phyloP scores from a whole-genome alignment of 2,329 filamentous ascomycete species.

The Apiospora marii region DNA sequence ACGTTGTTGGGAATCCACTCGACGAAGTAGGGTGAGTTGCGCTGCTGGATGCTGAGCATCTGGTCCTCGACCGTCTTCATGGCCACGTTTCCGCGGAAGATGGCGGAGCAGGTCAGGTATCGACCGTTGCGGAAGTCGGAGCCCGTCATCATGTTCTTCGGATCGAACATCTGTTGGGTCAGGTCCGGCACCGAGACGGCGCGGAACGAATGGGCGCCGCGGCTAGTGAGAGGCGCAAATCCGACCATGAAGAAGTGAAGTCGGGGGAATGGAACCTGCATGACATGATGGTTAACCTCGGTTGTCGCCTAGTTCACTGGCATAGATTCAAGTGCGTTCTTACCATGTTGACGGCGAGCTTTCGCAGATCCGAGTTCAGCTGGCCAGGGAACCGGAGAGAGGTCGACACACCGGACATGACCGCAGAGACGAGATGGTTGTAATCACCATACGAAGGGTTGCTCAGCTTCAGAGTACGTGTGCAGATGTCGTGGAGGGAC shows the following conservation, averaged over 20 bases:
- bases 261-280: conserved; percentile 83
- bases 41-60: conserved; percentile 99
- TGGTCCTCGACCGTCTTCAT: conserved; percentile 99
- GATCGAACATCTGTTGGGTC: conserved; percentile 99
- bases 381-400: conserved; percentile 99
- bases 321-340: neutral
- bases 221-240: conserved; percentile 96
- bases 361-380: conserved; percentile 99
- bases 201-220: conserved; percentile 92
- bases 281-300: neutral
- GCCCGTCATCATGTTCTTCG: conserved; percentile 99
- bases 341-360: conserved; percentile 99
- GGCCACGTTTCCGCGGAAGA: conserved; percentile 99
- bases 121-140: conserved; percentile 99
- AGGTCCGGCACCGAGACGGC: conserved; percentile 96
- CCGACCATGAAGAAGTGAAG: conserved; percentile 99
- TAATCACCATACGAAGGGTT: conserved; percentile 98
- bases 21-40: conserved; percentile 99
- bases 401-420: conserved; percentile 99
- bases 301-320: neutral
- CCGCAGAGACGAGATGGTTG: conserved; percentile 98
- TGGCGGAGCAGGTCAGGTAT: conserved; percentile 98
- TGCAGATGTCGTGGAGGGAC: conserved; percentile 99
- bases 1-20: conserved; percentile 99
- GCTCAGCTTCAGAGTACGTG: conserved; percentile 97